Base-by-base conservation (phyloP, 805 yeast species). In the Cyberlindnera subsufficiens region DNA sequence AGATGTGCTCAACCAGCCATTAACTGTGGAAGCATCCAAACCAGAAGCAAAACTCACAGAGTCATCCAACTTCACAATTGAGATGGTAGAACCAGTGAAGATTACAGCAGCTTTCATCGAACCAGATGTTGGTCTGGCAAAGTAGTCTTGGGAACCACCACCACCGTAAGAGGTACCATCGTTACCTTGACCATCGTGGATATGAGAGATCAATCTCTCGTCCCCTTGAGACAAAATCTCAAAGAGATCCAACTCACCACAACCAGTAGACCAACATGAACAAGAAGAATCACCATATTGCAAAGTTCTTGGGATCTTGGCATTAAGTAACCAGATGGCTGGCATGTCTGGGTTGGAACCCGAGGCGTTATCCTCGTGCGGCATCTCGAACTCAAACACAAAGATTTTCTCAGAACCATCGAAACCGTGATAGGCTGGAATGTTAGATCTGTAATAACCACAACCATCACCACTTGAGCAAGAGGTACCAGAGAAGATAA, bases 231-330 rank as follows among this genome's bases (percentile, higher is more conserved):
- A 69, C 55, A 93, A 76, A 54, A 91, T 75, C 77, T 93, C 99
- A 59, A 91, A 93, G 58, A 89, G 73, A 69, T 93, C 99, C 58
- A 93, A 74, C 74, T 93, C 99, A 72, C 99, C 99, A 71, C 99
- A 93, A 49, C 98, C 98, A 42, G 95, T 75, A 42, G 77, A 58
- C 99, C 99, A 93, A 77, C 99, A 93, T 31, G 97, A 88, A 74
- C 98, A 93, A 17, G 76, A 63, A 20, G 81, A 63, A 47, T 71
- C 71, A 65, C 97, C 97, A 69, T 93, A 93, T 71, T 93, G 98
- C 59, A 82, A 69, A 54, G 97, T 90, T 76, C 99, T 87, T 69
- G 99, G 96, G 61, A 90, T 82, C 74, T 86, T 86, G 49, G 96
- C 96, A 66, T 90, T 90, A 64, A 90, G 78, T 66, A 90, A 72